phyloP scores from a whole-genome alignment of 2,329 filamentous ascomycete species.

The Pseudocercospora musae region DNA sequence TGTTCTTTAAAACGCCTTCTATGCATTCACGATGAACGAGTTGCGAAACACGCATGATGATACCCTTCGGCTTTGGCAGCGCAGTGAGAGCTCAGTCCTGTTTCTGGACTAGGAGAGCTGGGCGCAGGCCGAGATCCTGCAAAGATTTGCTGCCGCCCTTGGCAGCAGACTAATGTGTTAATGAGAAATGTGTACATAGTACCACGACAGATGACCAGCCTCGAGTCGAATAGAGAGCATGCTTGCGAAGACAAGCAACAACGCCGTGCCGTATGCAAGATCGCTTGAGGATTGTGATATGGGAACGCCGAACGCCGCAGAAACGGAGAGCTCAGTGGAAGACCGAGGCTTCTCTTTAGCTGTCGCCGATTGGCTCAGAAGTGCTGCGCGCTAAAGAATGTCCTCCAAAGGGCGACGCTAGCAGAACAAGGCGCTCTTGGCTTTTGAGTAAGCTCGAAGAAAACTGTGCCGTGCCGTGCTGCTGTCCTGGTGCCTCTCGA shows the following conservation, averaged over 20 bases:
- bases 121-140: not conserved
- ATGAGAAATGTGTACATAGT: conserved; percentile 2
- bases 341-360: not conserved
- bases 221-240: not conserved
- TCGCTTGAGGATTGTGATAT: not conserved
- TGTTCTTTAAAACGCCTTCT: not conserved
- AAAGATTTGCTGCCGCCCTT: not conserved
- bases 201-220: not conserved
- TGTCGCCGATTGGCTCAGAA: not conserved
- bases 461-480: no score
- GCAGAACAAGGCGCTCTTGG: not conserved
- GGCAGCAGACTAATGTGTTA: conserved; percentile 3
- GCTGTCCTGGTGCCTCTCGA: not conserved
- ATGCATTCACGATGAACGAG: not conserved
- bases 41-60: not conserved
- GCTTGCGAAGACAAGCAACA: not conserved
- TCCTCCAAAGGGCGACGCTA: not conserved
- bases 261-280: not conserved
- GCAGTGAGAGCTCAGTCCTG: not conserved
- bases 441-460: no score
- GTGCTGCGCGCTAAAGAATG: not conserved
- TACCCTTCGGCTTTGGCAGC: not conserved
- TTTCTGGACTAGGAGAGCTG: not conserved
- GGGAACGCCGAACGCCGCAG: no score
- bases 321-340: not conserved